Base-by-base conservation (phyloP, 441 rosid species). In the Euphorbia schlechtendalii region DNA sequence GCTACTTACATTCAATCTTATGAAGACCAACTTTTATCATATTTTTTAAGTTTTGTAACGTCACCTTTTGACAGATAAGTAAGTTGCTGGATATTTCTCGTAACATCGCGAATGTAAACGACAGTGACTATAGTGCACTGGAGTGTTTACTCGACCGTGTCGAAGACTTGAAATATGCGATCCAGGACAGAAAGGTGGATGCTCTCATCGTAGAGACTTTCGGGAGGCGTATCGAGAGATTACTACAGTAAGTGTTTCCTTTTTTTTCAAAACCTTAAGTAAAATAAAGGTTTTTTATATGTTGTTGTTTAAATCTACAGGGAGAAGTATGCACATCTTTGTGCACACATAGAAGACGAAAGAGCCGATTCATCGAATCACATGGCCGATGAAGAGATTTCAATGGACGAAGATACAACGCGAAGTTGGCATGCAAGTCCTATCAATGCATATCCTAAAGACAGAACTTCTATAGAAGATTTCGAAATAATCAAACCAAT, bases 401-500 rank as follows among this genome's bases (percentile, higher is more conserved):
- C 90, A 40, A 70, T 76, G 66, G 99, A 95, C 68, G 96, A 92
- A 30, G 98, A 95, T 65, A 68, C 83, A 22, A 72, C 80, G 53
- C 96, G 95, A 66, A 87, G 97, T 75, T 76, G 84, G 73, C 89
- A 91, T 57, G 80, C 97, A 59, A 92, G 99, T 68, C 98, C 99
- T 46, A 86, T 95, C 24, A 86, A 88, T 75, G 74, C 81, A 61
- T 78, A 84, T 55, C 83, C 88, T 24, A 95, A 81, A 83, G 96
- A 95, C 67, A 74, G 99, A 67, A 92, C 97, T 53, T 88, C 98
- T 20, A 92, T 95, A 56, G 99, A 95, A 78, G 98, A 95, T 81
- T 95, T 95, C 70, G 97, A 92, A 77, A 95, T 95, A 67, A 95
- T 92, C 69, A 95, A 89, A 83, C 99, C 99, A 61, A 88, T 95